Evolutionary conservation across 148 eudicot genomes (phyloP).

Genomic region (Dysphania ambrosioides): DNA sequence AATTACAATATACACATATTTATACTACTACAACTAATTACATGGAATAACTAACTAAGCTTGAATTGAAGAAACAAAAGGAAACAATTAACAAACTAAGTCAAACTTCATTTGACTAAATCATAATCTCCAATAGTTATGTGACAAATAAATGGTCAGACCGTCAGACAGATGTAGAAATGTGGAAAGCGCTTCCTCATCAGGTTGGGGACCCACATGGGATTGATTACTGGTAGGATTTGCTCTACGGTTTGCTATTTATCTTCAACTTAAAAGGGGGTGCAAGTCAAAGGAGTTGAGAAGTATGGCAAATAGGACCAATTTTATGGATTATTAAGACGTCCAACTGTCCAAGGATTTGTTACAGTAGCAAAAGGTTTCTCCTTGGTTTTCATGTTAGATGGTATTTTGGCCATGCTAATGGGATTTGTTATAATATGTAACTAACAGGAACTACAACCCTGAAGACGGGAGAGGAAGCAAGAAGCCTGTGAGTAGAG

Average conservation of each 20-base stretch:
- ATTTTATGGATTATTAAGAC: background rate
- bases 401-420: background rate
- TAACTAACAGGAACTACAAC: constrained; percentile 68
- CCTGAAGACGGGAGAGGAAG: constrained; percentile 60
- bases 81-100: too few relatives aligned
- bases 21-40: too few relatives aligned
- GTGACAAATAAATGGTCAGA: too few relatives aligned
- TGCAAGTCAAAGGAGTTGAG: background rate
- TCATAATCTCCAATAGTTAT: too few relatives aligned
- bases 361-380: background rate
- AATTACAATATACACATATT: too few relatives aligned
- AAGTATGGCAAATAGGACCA: background rate
- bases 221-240: background rate
- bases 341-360: background rate
- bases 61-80: too few relatives aligned
- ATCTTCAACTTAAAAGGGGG: background rate
- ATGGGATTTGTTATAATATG: background rate
- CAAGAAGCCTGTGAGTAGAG: constrained; percentile 57
- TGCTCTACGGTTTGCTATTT: too few relatives aligned
- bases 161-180: background rate
- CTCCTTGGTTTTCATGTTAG: background rate
- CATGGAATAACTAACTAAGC: too few relatives aligned
- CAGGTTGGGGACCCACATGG: background rate
- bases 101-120: too few relatives aligned
- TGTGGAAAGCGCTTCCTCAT: background rate